Base-by-base conservation (phyloP, 2,329 filamentous ascomycete species). In the Trichoderma koningii region DNA sequence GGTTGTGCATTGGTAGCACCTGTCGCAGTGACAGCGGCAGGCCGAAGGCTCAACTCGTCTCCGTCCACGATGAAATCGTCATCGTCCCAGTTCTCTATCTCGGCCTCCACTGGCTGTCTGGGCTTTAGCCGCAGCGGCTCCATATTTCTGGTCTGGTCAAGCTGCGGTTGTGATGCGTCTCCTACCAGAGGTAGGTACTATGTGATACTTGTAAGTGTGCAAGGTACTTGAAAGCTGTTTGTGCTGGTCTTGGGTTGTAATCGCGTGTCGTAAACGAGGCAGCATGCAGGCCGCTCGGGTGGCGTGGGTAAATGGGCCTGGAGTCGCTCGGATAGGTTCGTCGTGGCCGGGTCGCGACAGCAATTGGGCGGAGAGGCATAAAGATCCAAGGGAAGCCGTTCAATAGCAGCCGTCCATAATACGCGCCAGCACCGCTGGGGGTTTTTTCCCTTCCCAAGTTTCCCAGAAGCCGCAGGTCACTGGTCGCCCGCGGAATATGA, bases 11-110 rank as follows among this genome's bases (percentile, higher is more conserved):
- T 75, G 69, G 45, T 63, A 45, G 45, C 55, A 45, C 34, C 34
- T 12, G 34, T 14, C 2, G 30, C 30, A 30, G 59, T 63, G 44
- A 77, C 79, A 42, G 81, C 79, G 30, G 82, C 82, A 73, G 82
- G 85, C 71, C 82, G 80, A 68, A 88, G 84, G 62, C 81, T 82
- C 69, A 90, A 77, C 77, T 91, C 82, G 70, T 91, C 88, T 62
- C 84, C 83, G 21, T 90, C 88, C 71, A 91, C 86, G 70, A 89
- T 80, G 72, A 92, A 88, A 76, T 90, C 87, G 71, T 90, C 89
- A 73, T 93, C 87, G 73, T 93, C 90, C 86, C 90, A 95, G 76
- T 86, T 88, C 76, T 94, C 91, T 69, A 93, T 83, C 19, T 81
- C 79, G 66, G 86, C 84, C 74, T 85, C 82, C 70, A 85, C 83